A percentile compares a stretch with the other conserved stretches of the same genome.
Evolutionary conservation across 2,329 filamentous ascomycete genomes (phyloP).

Genomic region (Grosmannia clavigera): DNA sequence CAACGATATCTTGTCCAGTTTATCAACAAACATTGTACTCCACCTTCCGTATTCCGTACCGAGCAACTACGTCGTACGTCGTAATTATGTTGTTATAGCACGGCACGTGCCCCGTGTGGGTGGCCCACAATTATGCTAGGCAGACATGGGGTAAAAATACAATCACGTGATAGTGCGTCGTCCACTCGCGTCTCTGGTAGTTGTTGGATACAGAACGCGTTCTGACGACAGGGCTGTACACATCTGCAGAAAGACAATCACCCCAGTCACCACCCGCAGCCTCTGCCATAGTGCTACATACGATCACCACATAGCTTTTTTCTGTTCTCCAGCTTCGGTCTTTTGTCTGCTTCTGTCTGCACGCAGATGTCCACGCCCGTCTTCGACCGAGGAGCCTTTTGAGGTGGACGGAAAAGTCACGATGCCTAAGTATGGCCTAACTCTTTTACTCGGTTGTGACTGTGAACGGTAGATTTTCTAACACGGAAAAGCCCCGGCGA

Average conservation of each 20-base stretch:
- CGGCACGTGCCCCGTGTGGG: background rate
- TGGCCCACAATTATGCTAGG: background rate
- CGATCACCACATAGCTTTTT: background rate
- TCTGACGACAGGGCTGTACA: background rate
- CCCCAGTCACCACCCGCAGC: too few relatives aligned
- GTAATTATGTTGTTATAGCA: background rate
- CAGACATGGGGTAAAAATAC: background rate
- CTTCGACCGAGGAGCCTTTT: background rate
- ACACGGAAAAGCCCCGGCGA: slow-evolving; percentile 46
- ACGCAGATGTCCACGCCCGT: background rate
- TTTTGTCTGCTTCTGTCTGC: background rate
- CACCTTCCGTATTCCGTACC: too few relatives aligned
- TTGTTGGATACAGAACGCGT: background rate
- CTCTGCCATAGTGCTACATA: background rate
- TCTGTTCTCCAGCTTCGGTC: too few relatives aligned
- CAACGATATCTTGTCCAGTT: too few relatives aligned
- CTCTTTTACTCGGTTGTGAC: background rate
- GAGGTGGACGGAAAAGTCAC: background rate
- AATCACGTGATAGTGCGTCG: background rate
- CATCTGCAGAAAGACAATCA: background rate
- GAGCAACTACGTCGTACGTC: too few relatives aligned
- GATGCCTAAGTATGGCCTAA: background rate
- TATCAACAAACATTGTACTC: too few relatives aligned
- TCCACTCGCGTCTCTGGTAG: background rate
- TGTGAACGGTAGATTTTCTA: background rate